phyloP scores from a whole-genome alignment of 139 green algal genomes.

The Chloropicon primus region DNA sequence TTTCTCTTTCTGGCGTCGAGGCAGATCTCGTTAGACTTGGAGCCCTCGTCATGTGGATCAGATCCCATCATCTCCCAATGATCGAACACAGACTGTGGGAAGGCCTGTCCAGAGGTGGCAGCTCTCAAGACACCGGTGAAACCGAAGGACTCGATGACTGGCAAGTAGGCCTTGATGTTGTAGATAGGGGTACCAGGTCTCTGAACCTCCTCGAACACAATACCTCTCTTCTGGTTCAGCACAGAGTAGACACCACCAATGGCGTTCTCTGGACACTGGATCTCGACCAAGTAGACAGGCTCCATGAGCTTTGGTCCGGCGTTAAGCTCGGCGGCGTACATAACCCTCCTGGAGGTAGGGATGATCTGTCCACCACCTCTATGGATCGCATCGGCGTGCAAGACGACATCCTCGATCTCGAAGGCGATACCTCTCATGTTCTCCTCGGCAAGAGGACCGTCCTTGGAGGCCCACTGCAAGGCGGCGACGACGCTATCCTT shows the following conservation, averaged over 20 bases:
- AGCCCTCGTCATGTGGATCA: constrained; percentile 64
- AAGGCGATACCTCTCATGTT: constrained; percentile 96
- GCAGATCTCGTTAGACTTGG: constrained; percentile 57
- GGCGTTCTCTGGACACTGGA: constrained; percentile 90
- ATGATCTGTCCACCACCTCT: constrained; percentile 98
- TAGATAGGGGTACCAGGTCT: constrained; percentile 94
- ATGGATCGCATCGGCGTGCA: constrained; percentile 98
- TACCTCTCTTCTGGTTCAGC: constrained; percentile 97
- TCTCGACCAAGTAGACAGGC: constrained; percentile 99
- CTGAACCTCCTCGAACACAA: constrained; percentile 98
- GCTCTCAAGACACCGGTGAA: constrained; percentile 90
- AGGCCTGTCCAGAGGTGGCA: constrained; percentile 91
- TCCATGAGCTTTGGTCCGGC: constrained; percentile 81
- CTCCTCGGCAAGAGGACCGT: constrained; percentile 93
- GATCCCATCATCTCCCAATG: constrained; percentile 84
- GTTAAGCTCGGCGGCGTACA: constrained; percentile 88
- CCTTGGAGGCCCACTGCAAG: constrained; percentile 98
- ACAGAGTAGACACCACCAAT: constrained; percentile 89
- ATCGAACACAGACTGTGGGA: constrained; percentile 96
- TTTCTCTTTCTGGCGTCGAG: constrained; percentile 90
- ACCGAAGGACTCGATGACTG: constrained; percentile 97
- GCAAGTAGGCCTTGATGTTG: constrained; percentile 98
- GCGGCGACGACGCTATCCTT: constrained; percentile 92
- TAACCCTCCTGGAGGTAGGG: constrained; percentile 79
- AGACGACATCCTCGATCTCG: constrained; percentile 87